phyloP scores from a whole-genome alignment of 495 filamentous ascomycete genomes.

The Penicillium subrubescens region DNA sequence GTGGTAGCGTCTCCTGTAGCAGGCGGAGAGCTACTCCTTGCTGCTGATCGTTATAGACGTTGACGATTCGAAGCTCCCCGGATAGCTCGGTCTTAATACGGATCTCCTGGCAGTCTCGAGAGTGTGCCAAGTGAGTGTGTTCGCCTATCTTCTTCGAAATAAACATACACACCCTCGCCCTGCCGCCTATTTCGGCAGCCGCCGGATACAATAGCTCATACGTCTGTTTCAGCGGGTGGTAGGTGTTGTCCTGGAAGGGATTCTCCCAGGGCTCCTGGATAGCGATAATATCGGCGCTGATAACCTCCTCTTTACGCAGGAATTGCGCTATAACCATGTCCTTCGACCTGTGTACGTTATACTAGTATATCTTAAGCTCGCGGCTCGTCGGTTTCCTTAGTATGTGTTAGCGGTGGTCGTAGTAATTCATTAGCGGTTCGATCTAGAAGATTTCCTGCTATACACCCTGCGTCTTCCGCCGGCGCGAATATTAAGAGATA shows the following conservation, averaged over 20 bases:
- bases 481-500: background rate
- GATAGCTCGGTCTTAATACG: background rate
- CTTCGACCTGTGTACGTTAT: constrained; percentile 21
- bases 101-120: background rate
- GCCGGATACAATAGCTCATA: constrained; percentile 19
- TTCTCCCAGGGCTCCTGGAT: constrained; percentile 27
- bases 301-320: constrained; percentile 13
- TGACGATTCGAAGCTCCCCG: constrained; percentile 6
- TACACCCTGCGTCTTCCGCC: background rate
- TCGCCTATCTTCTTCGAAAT: background rate
- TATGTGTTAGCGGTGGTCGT: background rate
- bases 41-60: constrained; percentile 8
- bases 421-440: background rate
- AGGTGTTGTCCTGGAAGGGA: constrained; percentile 13
- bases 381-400: too few relatives aligned
- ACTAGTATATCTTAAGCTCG: constrained; percentile 9
- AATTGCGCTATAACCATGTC: constrained; percentile 25
- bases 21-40: background rate
- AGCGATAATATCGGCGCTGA: constrained; percentile 20
- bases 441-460: background rate
- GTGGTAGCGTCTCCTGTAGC: background rate
- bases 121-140: background rate
- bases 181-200: background rate
- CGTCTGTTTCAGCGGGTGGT: constrained; percentile 13
- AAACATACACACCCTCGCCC: background rate